Evolutionary conservation across 2,329 filamentous ascomycete species (phyloP), one percentile per base, ranked within the genome.

Genomic region (Fusarium armeniacum): DNA sequence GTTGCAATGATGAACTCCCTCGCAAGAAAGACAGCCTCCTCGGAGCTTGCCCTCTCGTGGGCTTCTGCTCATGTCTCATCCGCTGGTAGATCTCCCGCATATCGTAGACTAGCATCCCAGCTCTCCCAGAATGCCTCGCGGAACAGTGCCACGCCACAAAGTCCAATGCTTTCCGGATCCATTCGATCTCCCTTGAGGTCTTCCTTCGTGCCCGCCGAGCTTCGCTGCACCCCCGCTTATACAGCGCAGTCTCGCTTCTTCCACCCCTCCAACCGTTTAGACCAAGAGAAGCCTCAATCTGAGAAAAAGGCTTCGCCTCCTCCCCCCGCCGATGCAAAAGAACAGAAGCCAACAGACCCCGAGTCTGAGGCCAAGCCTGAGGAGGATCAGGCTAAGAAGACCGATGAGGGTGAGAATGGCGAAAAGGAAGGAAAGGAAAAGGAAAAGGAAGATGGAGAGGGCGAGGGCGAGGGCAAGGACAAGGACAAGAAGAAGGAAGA

Each of bases 401-500:
- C 75, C 20, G 75, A 80, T 13, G 77, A 80, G n/a, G 76, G 78
- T 41, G 77, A 78, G 51, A 75, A 78, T 59, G 74, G 80, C 10
- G 65, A 69, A 60, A 79, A 86, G 47, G 80, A 87, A 51, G 82
- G 85, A 62, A 79, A 85, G 51, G 80, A 82, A 51, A 79, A 85
- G 51, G 80, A 82, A 51, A 76, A 86, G 50, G 80, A 87, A 44
- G 80, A 82, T 38, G 76, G 81, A 45, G 80, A 83, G 45, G 76
- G 81, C 10, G 80, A 83, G 45, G 76, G 81, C 10, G 80, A 85
- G 47, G 82, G 86, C 45, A 82, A 86, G 52, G 82, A 86, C 18
- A 71, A 89, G 68, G 81, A 86, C 64, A 82, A 88, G 77, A 86
- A 90, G 78, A 86, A 90, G 77, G 88, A 93, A 74, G 89, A 93